Evolutionary conservation across 2,329 filamentous ascomycete species (phyloP).

Genomic region (Fusarium protoensiforme): DNA sequence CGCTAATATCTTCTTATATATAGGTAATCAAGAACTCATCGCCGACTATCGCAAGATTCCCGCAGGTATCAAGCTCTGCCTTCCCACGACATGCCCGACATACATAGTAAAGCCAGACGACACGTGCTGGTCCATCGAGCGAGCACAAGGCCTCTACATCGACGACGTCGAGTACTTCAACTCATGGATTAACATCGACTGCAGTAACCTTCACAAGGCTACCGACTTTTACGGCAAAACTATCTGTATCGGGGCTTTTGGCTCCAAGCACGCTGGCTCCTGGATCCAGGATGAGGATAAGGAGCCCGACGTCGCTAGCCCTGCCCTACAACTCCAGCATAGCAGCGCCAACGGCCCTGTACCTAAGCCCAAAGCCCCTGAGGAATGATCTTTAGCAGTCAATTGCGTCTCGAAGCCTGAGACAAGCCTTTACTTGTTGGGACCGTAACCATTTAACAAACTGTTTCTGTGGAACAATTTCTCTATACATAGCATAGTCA

Average conservation of each 20-base stretch:
- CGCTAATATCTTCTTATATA: slow-evolving; percentile 23
- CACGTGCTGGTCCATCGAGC: background rate
- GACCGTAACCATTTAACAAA: background rate
- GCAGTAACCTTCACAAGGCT: background rate
- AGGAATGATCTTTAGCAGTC: background rate
- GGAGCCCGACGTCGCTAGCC: background rate
- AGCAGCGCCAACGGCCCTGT: background rate
- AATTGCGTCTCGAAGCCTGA: background rate
- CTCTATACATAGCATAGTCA: background rate
- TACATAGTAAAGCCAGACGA: background rate
- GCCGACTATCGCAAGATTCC: slow-evolving; percentile 19
- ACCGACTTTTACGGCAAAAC: slow-evolving; percentile 1
- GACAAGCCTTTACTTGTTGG: background rate
- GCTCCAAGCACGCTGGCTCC: background rate
- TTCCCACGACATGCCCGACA: background rate
- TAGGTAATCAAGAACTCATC: slow-evolving; percentile 21
- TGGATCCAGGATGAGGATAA: background rate
- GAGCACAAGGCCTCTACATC: background rate
- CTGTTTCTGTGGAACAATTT: background rate
- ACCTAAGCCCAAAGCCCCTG: background rate
- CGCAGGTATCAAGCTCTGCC: slow-evolving; percentile 19
- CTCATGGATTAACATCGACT: background rate
- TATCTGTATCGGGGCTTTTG: background rate
- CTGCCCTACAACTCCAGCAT: background rate
- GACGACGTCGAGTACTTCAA: background rate